Percentiles rank a stretch among this genome's conserved stretches.
Conservation (phyloP, 1,139 yeast species). For the Yamadazyma dushanensis region DNA sequence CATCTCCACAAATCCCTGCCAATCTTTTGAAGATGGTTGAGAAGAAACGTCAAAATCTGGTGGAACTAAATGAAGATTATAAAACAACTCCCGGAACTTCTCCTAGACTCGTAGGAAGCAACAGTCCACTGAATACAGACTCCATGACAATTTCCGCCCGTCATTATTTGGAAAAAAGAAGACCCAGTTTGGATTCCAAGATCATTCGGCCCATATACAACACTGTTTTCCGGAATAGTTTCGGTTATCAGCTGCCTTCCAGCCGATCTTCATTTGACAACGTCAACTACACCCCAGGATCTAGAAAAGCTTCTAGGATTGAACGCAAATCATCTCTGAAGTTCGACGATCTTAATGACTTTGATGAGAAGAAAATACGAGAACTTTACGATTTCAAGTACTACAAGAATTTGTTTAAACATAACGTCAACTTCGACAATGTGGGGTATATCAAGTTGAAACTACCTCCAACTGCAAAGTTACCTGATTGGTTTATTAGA, state of each 20-base stretch:
- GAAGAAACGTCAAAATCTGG: slow-evolving; percentile 34
- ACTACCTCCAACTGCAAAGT: slow-evolving; percentile 59
- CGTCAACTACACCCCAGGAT: slow-evolving; percentile 3
- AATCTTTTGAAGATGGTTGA: slow-evolving; percentile 58
- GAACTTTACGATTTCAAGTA: slow-evolving; percentile 35
- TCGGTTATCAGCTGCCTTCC: slow-evolving; percentile 17
- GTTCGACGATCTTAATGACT: slow-evolving; percentile 15
- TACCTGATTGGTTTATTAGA: slow-evolving; percentile 71
- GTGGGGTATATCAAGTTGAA: slow-evolving; percentile 45
- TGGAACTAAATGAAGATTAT: slow-evolving; percentile 21
- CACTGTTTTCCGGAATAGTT: slow-evolving; percentile 23
- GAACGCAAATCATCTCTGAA: slow-evolving; percentile 10
- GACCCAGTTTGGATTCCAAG: slow-evolving; percentile 38
- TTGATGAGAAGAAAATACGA: slow-evolving; percentile 23
- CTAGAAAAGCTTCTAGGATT: slow-evolving; percentile 10
- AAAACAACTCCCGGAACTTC: slow-evolving; percentile 34
- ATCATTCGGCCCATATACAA: slow-evolving; percentile 21
- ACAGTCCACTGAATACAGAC: slow-evolving; percentile 18
- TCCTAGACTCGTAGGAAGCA: slow-evolving; percentile 20
- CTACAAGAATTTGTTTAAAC: slow-evolving; percentile 35
- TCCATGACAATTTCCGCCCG: slow-evolving; percentile 21
- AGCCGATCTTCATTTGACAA: slow-evolving; percentile 25
- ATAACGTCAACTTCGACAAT: slow-evolving; percentile 32
- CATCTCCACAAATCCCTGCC: slow-evolving; percentile 69
- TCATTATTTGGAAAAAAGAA: slow-evolving; percentile 28